Evolutionary conservation across 2,329 filamentous ascomycete species (phyloP).

Genomic region (Hortaea werneckii): DNA sequence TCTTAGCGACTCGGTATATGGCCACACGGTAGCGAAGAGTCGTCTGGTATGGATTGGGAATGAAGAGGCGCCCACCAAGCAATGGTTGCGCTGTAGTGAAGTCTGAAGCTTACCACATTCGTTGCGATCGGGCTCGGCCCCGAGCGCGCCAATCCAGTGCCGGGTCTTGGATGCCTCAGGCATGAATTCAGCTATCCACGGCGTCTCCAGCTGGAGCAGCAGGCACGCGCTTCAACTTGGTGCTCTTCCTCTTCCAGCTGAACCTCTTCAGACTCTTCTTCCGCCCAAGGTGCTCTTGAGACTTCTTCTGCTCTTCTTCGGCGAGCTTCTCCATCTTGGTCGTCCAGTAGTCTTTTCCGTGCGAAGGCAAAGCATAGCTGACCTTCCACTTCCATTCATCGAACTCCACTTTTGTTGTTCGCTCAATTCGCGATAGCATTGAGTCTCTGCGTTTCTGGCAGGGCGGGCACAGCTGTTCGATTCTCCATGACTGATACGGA

Average conservation of each 20-base stretch:
- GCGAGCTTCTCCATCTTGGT: conserved; percentile 9
- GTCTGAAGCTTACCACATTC: too few species aligned
- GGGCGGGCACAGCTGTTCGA: conserved; percentile 24
- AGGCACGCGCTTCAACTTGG: too few species aligned
- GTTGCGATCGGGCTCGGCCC: background rate
- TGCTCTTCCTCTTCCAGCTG: conserved; percentile 8
- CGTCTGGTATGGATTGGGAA: too few species aligned
- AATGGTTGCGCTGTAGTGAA: background rate
- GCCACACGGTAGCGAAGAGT: too few species aligned
- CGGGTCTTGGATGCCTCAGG: background rate
- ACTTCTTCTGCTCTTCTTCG: conserved; percentile 12
- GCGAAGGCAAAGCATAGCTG: conserved; percentile 25
- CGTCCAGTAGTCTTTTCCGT: conserved; percentile 20
- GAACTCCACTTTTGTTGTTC: conserved; percentile 21
- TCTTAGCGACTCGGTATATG: too few species aligned
- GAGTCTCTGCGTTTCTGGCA: conserved; percentile 21
- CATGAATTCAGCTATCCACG: background rate
- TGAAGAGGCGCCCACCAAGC: too few species aligned
- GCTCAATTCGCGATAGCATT: conserved; percentile 19
- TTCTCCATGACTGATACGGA: conserved; percentile 26
- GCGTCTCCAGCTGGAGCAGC: too few species aligned
- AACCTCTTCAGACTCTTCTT: conserved; percentile 14
- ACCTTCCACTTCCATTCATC: conserved; percentile 34
- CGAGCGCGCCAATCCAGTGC: background rate
- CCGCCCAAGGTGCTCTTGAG: conserved; percentile 2